Base-by-base conservation (phyloP, 140 eudicot species). In the Stevia rebaudiana region DNA sequence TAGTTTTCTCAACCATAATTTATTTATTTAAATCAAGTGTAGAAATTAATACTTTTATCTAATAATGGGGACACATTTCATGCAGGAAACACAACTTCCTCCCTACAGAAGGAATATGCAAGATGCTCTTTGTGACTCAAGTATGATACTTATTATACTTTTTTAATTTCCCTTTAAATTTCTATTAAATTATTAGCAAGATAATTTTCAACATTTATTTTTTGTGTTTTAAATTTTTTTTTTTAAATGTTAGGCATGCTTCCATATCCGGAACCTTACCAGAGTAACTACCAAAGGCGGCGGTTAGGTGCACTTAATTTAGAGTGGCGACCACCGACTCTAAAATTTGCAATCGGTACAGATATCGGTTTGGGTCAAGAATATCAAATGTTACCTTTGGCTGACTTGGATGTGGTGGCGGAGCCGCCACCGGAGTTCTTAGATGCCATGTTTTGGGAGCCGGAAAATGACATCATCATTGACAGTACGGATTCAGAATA, bases 241-340 rank as follows among this genome's bases (percentile, higher is more conserved):
- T 50, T 72, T 54, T 49, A 44, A 17, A 70, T 71, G 13, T n/a
- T 72, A 91, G 95, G 97, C 83, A 83, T 94, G 97, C 78, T 88
- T 73, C 99, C 99, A 25, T 94, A 88, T 65, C 79, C 90, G 1
- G 99, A 94, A 69, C 99, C 99, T 13, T 94, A 88, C 70, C 99
- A 94, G 69, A 88, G 80, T 73, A 78, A 52, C 43, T 94, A 88
- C 81, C 99, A 94, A 76, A 77, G 91, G 39, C 88, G 90, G 13
- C 84, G 99, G 51, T 85, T 94, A 16, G 99, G 97, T 76, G 94
- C 90, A 31, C 70, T 94, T 30, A 84, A 84, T 15, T 56, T 83
- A 24, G 99, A 94, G 80, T 94, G 97, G 97, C 90, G 83, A 11
- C 99, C 99, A 1, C 82, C 97, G 11, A 64, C 95, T 35, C 69